A percentile compares a stretch with the other conserved stretches of the same genome.
Evolutionary conservation across 176 grass and related monocot species (phyloP).

Genomic region (Cenchrus purpureus): DNA sequence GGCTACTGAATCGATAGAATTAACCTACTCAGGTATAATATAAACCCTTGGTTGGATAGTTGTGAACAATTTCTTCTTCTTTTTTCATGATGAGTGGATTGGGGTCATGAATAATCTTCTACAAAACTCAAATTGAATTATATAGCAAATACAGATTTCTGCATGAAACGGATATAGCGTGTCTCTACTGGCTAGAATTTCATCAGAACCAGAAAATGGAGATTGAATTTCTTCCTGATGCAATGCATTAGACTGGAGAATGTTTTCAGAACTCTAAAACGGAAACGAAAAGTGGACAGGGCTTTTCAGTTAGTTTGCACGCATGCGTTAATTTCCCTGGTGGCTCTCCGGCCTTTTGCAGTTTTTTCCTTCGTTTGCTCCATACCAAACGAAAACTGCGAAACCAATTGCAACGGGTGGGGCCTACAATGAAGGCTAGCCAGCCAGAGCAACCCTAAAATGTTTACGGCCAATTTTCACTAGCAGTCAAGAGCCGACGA

Average conservation of each 20-base stretch:
- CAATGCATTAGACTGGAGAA: background rate
- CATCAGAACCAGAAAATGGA: no score
- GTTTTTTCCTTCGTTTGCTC: background rate
- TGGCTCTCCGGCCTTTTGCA: no score
- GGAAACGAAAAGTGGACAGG: background rate
- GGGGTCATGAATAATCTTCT: no score
- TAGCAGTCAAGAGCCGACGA: slow-evolving; percentile 14
- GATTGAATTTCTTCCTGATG: no score
- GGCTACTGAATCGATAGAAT: background rate
- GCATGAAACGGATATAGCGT: no score
- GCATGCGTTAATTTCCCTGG: background rate
- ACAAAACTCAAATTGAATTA: no score
- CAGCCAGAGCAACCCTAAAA: slow-evolving; percentile 33
- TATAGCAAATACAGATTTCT: no score
- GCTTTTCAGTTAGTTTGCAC: background rate
- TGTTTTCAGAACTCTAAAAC: background rate
- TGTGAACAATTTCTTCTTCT: no score
- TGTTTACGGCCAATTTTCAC: slow-evolving; percentile 37
- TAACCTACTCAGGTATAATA: no score
- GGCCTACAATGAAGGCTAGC: slow-evolving; percentile 47
- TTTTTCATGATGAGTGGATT: no score
- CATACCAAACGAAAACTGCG: background rate
- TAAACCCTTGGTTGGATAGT: no score
- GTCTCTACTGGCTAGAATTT: no score
- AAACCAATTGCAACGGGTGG: slow-evolving; percentile 6